A percentile compares a stretch with the other conserved stretches of the same genome.
These are phyloP conservation scores for Endotrypanum monterogeii DNA, from an alignment of 208 protist species.

Conservation along the genomic window DNA sequence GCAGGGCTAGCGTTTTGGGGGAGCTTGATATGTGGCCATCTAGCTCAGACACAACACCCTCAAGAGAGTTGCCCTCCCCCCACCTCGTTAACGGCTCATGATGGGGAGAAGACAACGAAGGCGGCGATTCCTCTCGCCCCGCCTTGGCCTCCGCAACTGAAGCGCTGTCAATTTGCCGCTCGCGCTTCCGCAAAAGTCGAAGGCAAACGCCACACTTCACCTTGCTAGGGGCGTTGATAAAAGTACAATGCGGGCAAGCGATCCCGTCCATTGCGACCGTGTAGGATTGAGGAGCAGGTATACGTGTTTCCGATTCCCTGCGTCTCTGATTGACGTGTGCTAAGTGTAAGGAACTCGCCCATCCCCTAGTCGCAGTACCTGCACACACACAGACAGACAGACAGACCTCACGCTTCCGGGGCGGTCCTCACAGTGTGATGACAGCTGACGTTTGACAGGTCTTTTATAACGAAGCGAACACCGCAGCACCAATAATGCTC, in stretches of 20 bases:
- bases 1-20: background rate
- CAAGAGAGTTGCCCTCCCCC: background rate
- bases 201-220: slow-evolving; percentile 64
- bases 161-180: background rate
- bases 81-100: background rate
- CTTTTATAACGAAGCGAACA: background rate
- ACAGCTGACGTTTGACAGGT: background rate
- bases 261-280: slow-evolving; percentile 25
- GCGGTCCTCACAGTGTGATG: background rate
- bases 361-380: background rate
- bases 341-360: background rate
- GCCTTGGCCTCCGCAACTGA: background rate
- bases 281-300: background rate
- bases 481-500: background rate
- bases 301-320: too few species aligned
- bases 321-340: background rate
- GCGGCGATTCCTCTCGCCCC: too few species aligned
- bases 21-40: background rate
- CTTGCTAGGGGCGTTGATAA: slow-evolving; percentile 43
- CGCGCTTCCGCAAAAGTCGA: slow-evolving; percentile 44
- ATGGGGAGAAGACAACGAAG: background rate
- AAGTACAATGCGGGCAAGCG: slow-evolving; percentile 69
- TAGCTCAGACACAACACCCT: background rate
- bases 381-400: background rate
- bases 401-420: too few species aligned